Percentiles rank a stretch among this genome's conserved stretches.
Conservation (phyloP, 768 basidiomycete species). For the Hypsizygus marmoreus region DNA sequence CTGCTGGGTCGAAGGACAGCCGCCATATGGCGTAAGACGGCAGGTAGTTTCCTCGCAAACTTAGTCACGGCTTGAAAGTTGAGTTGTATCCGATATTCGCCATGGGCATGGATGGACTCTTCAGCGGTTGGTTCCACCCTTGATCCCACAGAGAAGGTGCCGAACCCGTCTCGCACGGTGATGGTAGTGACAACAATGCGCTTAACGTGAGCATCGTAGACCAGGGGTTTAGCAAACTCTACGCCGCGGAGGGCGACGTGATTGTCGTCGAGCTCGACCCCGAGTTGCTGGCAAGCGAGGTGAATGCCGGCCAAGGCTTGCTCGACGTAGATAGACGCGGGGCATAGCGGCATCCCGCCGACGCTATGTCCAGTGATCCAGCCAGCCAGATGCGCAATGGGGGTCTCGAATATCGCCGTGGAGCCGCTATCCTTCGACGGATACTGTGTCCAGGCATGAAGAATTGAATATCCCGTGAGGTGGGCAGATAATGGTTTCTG, state of each 20-base stretch:
- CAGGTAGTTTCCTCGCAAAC: constrained; percentile 38
- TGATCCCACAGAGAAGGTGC: constrained; percentile 52
- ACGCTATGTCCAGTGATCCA: constrained; percentile 63
- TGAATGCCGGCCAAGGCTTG: constrained; percentile 49
- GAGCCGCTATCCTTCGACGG: constrained; percentile 37
- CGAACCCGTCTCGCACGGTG: constrained; percentile 34
- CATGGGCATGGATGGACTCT: constrained; percentile 45
- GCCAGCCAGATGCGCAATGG: constrained; percentile 41
- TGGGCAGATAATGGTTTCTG: neutral
- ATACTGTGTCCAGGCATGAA: constrained; percentile 43
- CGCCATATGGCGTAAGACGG: constrained; percentile 33
- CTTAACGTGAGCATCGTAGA: constrained; percentile 36
- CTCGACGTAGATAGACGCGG: constrained; percentile 68
- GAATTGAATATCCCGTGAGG: constrained; percentile 33
- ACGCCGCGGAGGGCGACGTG: constrained; percentile 44
- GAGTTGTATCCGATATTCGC: constrained; percentile 43
- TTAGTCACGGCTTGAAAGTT: constrained; percentile 31
- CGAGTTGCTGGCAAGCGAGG: constrained; percentile 34
- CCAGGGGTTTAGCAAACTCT: constrained; percentile 56
- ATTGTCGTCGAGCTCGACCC: constrained; percentile 24
- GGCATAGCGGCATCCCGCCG: constrained; percentile 56
- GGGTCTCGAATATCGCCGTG: constrained; percentile 55
- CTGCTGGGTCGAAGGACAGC: constrained; percentile 29
- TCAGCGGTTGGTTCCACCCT: constrained; percentile 28
- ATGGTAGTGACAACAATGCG: constrained; percentile 42